Conservation (phyloP, 805 yeast genomes). For the Candida coleopterorum region DNA sequence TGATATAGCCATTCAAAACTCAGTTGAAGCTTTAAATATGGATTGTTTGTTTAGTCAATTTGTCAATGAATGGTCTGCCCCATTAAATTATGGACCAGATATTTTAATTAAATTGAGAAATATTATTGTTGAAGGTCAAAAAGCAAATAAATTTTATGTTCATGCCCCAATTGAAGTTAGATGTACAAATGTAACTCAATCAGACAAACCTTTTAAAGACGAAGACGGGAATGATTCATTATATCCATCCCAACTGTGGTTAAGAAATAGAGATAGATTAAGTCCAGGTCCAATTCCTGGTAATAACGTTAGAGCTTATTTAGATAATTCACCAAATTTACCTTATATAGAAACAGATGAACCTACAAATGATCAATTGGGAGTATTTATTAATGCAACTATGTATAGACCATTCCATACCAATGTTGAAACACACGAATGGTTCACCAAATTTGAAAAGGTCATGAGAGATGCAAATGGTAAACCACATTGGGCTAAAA, state of each 20-base stretch:
- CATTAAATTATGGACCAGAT: slow-evolving; percentile 71
- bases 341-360: slow-evolving; percentile 45
- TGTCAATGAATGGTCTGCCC: slow-evolving; percentile 97
- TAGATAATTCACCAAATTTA: slow-evolving; percentile 75
- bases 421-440: slow-evolving; percentile 66
- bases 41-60: slow-evolving; percentile 92
- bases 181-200: slow-evolving; percentile 76
- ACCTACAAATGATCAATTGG: slow-evolving; percentile 69
- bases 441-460: slow-evolving; percentile 83
- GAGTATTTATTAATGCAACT: slow-evolving; percentile 87
- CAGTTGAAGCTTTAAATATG: slow-evolving; percentile 88
- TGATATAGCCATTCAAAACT: slow-evolving; percentile 65
- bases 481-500: slow-evolving; percentile 98
- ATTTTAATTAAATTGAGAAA: slow-evolving; percentile 60
- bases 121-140: slow-evolving; percentile 57
- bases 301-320: slow-evolving; percentile 71
- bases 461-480: slow-evolving; percentile 78
- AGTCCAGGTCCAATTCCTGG: slow-evolving; percentile 82
- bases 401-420: slow-evolving; percentile 90
- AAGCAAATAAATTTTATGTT: slow-evolving; percentile 63
- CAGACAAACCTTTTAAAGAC: slow-evolving; percentile 31
- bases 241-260: slow-evolving; percentile 44
- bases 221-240: slow-evolving; percentile 35
- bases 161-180: slow-evolving; percentile 96
- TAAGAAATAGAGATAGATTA: slow-evolving; percentile 44